Conservation (phyloP, 1,284 basidiomycete genomes). For the Mycocalia duriaeana region DNA sequence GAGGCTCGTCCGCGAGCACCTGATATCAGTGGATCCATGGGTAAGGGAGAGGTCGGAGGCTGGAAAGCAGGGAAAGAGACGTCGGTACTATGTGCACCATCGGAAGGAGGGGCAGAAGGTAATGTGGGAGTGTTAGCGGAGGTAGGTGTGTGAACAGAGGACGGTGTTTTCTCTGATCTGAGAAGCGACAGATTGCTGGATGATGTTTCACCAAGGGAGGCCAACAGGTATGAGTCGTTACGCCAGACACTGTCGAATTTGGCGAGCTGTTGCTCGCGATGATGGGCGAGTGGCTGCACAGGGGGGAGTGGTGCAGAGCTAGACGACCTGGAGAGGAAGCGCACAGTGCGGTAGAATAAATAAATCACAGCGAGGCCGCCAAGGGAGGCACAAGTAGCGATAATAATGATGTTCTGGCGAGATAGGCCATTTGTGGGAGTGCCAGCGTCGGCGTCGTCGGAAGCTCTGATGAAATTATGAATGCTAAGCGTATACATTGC, state of each 20-base stretch:
- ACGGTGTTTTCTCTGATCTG: slow-evolving; percentile 12
- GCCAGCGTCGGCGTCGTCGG: slow-evolving; percentile 13
- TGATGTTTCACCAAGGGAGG: slow-evolving; percentile 8
- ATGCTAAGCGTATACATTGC: not conserved
- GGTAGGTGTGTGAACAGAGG: slow-evolving; percentile 12
- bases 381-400: slow-evolving; percentile 38
- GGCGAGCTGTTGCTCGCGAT: slow-evolving; percentile 43
- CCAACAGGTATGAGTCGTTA: slow-evolving; percentile 2
- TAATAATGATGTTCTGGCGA: slow-evolving; percentile 41
- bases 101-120: slow-evolving; percentile 13
- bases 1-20: too few relatives aligned
- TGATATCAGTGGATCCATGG: too few relatives aligned
- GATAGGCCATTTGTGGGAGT: slow-evolving; percentile 18
- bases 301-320: slow-evolving; percentile 48
- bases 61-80: slow-evolving; percentile 11
- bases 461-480: not conserved
- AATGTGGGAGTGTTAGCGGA: slow-evolving; percentile 18
- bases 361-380: slow-evolving; percentile 33
- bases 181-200: slow-evolving; percentile 25
- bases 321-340: slow-evolving; percentile 21
- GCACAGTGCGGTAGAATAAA: slow-evolving; percentile 34
- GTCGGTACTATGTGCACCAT: slow-evolving; percentile 7
- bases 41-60: slow-evolving; percentile 8
- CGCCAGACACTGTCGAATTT: slow-evolving; percentile 16
- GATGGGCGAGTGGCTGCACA: slow-evolving; percentile 54